These are phyloP conservation scores for Lithospermum erythrorhizon DNA, from an alignment of 257 asterid species.

Conservation along the genomic window DNA sequence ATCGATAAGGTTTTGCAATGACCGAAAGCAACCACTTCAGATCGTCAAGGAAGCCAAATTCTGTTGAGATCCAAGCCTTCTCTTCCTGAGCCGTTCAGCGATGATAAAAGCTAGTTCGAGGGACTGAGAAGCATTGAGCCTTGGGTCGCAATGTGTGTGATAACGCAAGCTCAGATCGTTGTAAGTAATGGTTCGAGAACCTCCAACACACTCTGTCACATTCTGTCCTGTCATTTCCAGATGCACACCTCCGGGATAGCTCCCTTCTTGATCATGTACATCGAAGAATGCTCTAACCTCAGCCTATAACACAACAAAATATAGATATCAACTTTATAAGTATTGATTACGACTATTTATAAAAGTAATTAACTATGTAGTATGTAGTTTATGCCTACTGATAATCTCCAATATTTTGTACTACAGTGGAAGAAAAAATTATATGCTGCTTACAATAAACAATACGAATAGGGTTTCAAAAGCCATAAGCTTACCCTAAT, in stretches of 20 bases:
- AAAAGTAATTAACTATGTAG: too few relatives aligned
- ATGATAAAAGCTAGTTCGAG: conserved; percentile 67
- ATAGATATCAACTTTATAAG: background rate
- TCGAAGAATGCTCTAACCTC: conserved; percentile 71
- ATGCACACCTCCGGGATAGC: conserved; percentile 74
- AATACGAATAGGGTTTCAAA: background rate
- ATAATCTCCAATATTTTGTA: background rate
- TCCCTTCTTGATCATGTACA: conserved; percentile 79
- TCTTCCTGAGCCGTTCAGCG: conserved; percentile 56
- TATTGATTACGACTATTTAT: background rate
- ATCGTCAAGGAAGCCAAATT: conserved; percentile 18
- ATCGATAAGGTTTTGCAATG: too few relatives aligned
- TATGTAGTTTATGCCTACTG: too few relatives aligned
- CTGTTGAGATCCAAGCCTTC: conserved; percentile 45
- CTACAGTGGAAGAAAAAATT: too few relatives aligned
- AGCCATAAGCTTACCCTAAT: conserved; percentile 41
- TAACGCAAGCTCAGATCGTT: conserved; percentile 58
- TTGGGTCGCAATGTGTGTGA: conserved; percentile 70
- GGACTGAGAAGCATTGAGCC: conserved; percentile 70
- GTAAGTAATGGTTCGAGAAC: conserved; percentile 53
- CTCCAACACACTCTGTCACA: conserved; percentile 72
- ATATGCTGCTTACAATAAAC: too few relatives aligned
- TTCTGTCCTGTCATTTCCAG: conserved; percentile 81
- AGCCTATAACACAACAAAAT: conserved; percentile 24
- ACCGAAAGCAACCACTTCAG: conserved; percentile 8